Percentiles rank a stretch among this genome's conserved stretches.
Evolutionary conservation across 176 grass and related monocot species (phyloP).

Genomic region (Raddia distichophylla): DNA sequence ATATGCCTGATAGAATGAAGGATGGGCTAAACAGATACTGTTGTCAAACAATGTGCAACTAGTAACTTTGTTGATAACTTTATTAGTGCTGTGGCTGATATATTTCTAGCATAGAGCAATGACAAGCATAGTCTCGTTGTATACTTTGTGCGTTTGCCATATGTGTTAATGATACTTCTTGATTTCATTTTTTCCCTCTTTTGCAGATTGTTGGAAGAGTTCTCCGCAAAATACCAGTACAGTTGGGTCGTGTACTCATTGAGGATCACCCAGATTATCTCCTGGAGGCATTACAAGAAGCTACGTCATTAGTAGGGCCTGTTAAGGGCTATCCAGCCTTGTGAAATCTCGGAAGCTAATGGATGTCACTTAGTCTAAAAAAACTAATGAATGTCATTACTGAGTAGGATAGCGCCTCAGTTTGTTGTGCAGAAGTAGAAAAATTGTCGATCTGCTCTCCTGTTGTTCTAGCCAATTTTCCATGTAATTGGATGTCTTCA

Average conservation of each 20-base stretch:
- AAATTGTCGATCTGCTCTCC: background rate
- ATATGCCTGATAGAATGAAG: slow-evolving; percentile 1
- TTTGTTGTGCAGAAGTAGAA: background rate
- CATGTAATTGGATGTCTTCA: background rate
- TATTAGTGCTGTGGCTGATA: background rate
- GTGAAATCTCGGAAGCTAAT: slow-evolving; percentile 10
- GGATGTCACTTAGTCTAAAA: background rate
- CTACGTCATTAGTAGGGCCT: slow-evolving; percentile 62
- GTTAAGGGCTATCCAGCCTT: slow-evolving; percentile 59
- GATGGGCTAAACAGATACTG: background rate
- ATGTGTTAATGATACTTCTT: background rate
- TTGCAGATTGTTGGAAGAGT: slow-evolving; percentile 76
- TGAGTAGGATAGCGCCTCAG: background rate
- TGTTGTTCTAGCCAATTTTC: background rate
- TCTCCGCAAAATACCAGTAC: slow-evolving; percentile 54
- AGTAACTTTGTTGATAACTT: background rate
- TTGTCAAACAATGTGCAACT: background rate
- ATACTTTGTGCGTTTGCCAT: background rate
- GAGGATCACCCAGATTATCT: slow-evolving; percentile 75
- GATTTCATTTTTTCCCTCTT: too few relatives aligned
- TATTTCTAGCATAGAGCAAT: background rate
- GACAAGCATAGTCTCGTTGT: background rate
- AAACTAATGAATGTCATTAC: slow-evolving; percentile 11
- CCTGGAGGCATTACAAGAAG: slow-evolving; percentile 72
- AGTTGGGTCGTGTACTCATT: slow-evolving; percentile 43